Base-by-base conservation (phyloP, 1,139 yeast genomes). In the Sugiyamaella novakii region DNA sequence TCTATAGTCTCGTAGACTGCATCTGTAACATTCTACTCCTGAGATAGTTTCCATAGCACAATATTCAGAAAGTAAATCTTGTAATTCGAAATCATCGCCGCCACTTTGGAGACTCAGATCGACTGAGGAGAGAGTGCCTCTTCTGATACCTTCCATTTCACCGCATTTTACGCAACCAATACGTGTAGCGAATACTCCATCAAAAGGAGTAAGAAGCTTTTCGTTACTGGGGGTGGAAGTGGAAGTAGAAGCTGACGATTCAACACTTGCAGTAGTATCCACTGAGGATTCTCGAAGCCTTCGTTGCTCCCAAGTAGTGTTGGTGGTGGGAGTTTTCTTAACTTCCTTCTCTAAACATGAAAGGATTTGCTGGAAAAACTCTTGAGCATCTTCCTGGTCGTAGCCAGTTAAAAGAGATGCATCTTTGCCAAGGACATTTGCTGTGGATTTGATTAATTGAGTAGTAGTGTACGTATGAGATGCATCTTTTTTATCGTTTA, bases 301-400 rank as follows among this genome's bases (percentile, higher is more conserved):
- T 12, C 44, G 34, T 28, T 43, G 46, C 17, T 43, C 46, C 41
- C 46, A 34, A 24, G 45, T 15, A 3, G 35, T 40, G 18, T 37
- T 33, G 2, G 43, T 31, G 3, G 36, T 21, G 5, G 42, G 41
- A 10, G 35, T 28, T 17, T 15, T 27, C 22, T 58, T 56, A 36
- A 59, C 55, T 54, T 88, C 95, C 46, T 77, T 78, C 64, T 88
- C 97, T 45, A 88, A 71, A 47, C 85, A 79, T 37, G 78, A 75
- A 75, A 88, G 75, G 3, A 88, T 78, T 54, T 86, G 79, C 65
- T 88, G 96, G 69, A 88, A 88, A 61, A 88, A 88, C 65, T 88
- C 97, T 67, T 89, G 96, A 0, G 96, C 96, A 68, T 88, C 97
- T 66, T 88, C 96, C 67, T 88, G 97, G 60, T 86, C 88, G 62